Conservation (phyloP, 768 basidiomycete genomes). For the Mycena vitilis region DNA sequence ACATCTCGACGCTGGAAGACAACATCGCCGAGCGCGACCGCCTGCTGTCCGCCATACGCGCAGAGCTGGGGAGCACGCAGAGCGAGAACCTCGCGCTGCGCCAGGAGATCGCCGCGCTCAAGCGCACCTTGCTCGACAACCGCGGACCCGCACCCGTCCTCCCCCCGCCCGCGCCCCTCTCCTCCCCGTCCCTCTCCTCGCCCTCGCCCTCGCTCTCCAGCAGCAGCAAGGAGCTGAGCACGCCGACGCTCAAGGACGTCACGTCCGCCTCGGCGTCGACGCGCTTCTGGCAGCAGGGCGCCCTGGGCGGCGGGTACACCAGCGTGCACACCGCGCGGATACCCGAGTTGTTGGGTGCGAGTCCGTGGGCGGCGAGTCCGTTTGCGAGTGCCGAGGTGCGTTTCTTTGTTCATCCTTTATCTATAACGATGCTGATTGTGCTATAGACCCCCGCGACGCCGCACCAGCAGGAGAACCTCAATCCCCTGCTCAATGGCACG, state of each 20-base stretch:
- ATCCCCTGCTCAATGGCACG: conserved; percentile 69
- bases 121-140: conserved; percentile 78
- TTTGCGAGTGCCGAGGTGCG: conserved; percentile 23
- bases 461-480: conserved; percentile 76
- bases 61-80: conserved; percentile 82
- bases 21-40: conserved; percentile 94
- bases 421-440: too few species aligned
- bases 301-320: conserved; percentile 68
- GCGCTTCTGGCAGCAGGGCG: conserved; percentile 76
- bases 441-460: too few species aligned
- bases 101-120: conserved; percentile 79
- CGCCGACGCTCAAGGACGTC: conserved; percentile 74
- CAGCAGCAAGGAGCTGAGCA: conserved; percentile 59
- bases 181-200: conserved; percentile 37
- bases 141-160: conserved; percentile 53
- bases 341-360: conserved; percentile 65
- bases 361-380: conserved; percentile 31
- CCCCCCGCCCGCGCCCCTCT: conserved; percentile 30
- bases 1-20: conserved; percentile 93
- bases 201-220: conserved; percentile 31
- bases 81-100: conserved; percentile 88
- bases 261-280: conserved; percentile 45
- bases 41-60: conserved; percentile 87
- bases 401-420: neutral
- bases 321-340: conserved; percentile 88